A percentile compares a stretch with the other conserved stretches of the same genome.
Evolutionary conservation across 257 asterid genomes (phyloP).

Genomic region (Linaria vulgaris): DNA sequence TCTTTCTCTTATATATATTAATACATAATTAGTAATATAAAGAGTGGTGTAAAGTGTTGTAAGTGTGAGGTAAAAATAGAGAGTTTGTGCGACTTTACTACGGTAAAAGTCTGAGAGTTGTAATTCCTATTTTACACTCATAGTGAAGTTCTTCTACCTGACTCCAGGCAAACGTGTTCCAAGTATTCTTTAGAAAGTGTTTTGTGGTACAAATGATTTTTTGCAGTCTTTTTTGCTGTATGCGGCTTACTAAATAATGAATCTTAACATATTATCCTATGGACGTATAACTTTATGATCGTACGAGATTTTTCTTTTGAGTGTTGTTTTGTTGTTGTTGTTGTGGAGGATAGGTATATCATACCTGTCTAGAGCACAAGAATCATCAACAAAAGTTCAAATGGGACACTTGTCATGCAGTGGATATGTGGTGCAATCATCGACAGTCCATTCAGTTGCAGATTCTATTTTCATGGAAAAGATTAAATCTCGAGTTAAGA

Average conservation of each 20-base stretch:
- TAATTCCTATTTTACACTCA: no score
- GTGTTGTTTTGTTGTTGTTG: background rate
- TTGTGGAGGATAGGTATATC: constrained; percentile 70
- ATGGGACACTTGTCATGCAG: constrained; percentile 38
- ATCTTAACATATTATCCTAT: background rate
- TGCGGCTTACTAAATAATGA: background rate
- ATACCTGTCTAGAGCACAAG: constrained; percentile 86
- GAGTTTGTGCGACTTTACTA: no score
- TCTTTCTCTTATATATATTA: no score
- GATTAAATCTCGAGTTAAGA: constrained; percentile 66
- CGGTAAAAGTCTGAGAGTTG: no score
- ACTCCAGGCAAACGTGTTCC: no score
- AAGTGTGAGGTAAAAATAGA: no score
- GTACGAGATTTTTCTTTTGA: constrained; percentile 21
- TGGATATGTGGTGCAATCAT: constrained; percentile 30
- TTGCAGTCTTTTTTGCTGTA: no score
- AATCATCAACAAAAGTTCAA: constrained; percentile 53
- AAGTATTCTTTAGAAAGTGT: background rate
- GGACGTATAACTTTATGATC: constrained; percentile 11
- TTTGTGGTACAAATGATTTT: background rate
- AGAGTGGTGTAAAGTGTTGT: no score
- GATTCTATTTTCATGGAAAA: constrained; percentile 73
- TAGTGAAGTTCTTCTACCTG: no score
- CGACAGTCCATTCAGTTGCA: constrained; percentile 63
- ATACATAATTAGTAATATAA: no score